phyloP scores from a whole-genome alignment of 177 flowering plant species.

The Vitis hybrid region DNA sequence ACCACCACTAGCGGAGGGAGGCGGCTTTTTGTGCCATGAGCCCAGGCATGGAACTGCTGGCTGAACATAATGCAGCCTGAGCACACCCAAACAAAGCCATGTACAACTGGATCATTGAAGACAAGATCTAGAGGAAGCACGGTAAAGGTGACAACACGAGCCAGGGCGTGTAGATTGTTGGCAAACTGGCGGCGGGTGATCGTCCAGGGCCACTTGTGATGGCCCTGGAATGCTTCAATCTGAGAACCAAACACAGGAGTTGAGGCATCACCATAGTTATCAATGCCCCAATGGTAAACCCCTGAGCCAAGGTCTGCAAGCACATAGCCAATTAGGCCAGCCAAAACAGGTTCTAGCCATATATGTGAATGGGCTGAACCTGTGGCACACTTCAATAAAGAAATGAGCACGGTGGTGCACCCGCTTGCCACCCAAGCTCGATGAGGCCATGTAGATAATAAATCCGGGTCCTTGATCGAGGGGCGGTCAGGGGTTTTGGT shows the following conservation, averaged over 20 bases:
- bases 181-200: constrained; percentile 76
- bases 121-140: constrained; percentile 56
- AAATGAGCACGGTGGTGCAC: constrained; percentile 51
- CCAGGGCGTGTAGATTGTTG: constrained; percentile 64
- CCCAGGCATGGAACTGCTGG: constrained; percentile 96
- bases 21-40: constrained; percentile 71
- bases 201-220: constrained; percentile 80
- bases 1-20: constrained; percentile 62
- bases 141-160: constrained; percentile 40
- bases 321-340: constrained; percentile 60
- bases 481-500: constrained; percentile 8
- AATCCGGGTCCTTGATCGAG: constrained; percentile 31
- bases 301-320: constrained; percentile 82
- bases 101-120: constrained; percentile 28
- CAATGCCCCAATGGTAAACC: constrained; percentile 87
- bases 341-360: constrained; percentile 48
- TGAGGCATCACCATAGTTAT: constrained; percentile 71
- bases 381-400: constrained; percentile 47
- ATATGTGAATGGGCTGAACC: constrained; percentile 24
- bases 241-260: constrained; percentile 76
- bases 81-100: constrained; percentile 53
- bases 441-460: constrained; percentile 74
- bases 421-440: constrained; percentile 81
- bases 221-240: constrained; percentile 84
- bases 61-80: constrained; percentile 81